Evolutionary conservation across 768 basidiomycete genomes (phyloP).

Genomic region (Cystoderma amianthinum): DNA sequence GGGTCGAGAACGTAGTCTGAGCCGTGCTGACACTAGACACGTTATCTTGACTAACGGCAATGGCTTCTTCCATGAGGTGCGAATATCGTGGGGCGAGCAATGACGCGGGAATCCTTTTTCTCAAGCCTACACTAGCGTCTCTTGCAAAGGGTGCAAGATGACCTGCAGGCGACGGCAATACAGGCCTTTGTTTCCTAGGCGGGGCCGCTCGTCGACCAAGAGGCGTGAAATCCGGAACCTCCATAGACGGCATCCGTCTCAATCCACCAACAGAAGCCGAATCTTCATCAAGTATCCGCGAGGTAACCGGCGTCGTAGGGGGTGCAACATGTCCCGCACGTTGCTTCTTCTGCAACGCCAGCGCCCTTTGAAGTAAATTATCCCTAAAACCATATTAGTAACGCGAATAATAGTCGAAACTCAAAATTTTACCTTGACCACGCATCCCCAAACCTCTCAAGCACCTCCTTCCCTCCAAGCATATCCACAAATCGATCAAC

Average conservation of each 20-base stretch:
- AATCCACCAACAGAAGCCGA: conserved; percentile 7
- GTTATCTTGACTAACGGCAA: conserved; percentile 24
- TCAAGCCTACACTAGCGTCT: conserved; percentile 6
- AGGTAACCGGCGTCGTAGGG: conserved; percentile 37
- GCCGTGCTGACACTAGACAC: neutral
- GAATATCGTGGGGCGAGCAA: conserved; percentile 50
- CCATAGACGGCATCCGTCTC: conserved; percentile 19
- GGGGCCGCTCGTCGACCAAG: conserved; percentile 26
- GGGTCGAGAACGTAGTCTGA: neutral
- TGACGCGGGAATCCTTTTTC: conserved; percentile 27
- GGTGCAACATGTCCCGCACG: conserved; percentile 49
- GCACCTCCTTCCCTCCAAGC: conserved; percentile 36
- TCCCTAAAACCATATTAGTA: conserved; percentile 34
- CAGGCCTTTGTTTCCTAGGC: conserved; percentile 15
- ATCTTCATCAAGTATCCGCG: conserved; percentile 11
- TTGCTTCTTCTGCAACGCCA: conserved; percentile 56
- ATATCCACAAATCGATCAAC: conserved; percentile 48
- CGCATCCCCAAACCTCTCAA: conserved; percentile 32
- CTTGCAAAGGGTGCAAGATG: conserved; percentile 23
- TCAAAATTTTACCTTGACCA: conserved; percentile 49
- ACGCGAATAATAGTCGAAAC: neutral
- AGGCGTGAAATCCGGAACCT: conserved; percentile 50
- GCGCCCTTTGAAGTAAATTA: conserved; percentile 40
- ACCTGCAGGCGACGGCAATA: conserved; percentile 14
- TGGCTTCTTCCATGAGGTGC: conserved; percentile 50